Base-by-base conservation (phyloP, 257 asterid genomes). In the Solanum arcanum region DNA sequence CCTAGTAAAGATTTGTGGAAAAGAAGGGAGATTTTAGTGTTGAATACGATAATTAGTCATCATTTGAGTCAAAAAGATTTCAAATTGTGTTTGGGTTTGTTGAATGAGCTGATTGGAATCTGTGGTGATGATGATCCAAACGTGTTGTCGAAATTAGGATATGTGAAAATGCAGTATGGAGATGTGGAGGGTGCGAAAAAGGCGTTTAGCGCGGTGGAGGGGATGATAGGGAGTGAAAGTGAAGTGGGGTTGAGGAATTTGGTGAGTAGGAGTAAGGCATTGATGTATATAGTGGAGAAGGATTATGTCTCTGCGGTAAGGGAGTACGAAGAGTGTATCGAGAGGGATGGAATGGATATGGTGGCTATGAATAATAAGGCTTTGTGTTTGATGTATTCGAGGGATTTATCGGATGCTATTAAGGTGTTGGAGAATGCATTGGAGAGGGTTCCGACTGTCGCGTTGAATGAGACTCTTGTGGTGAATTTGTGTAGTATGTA, bases 401-500 rank as follows among this genome's bases (percentile, higher is more conserved):
- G 99, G 97, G 98, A 97, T 86, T 93, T 97, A 88, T 90, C 98
- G 2, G 99, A 97, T 91, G 94, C 98, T 31, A 97, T 97, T 74
- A 97, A 96, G 93, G 97, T 95, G 83, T 83, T 97, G 95, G 99
- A 97, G 92, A 93, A 92, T 86, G 97, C 98, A 2, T 86, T 97
- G 93, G 99, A 97, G 95, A 93, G 99, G 92, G 91, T 96, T 85
- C 99, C 99, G 0, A 97, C 99, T 0, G 91, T 91, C 69, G 98
- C 99, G 0, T 86, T 97, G 92, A 95, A 97, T 21, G 99, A 97
- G 92, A 93, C 95, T 0, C 94, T 97, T 20, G 99, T 97, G 86
- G 98, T 94, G 92, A 97, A 97, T 87, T 83, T 97, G 93, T 97
- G 99, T 86, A 96, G 99, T 88, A 97, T 97, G 99, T 97, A 97